Evolutionary conservation across 352 stramenopile genomes (phyloP).

Genomic region (Pythium angustatum): DNA sequence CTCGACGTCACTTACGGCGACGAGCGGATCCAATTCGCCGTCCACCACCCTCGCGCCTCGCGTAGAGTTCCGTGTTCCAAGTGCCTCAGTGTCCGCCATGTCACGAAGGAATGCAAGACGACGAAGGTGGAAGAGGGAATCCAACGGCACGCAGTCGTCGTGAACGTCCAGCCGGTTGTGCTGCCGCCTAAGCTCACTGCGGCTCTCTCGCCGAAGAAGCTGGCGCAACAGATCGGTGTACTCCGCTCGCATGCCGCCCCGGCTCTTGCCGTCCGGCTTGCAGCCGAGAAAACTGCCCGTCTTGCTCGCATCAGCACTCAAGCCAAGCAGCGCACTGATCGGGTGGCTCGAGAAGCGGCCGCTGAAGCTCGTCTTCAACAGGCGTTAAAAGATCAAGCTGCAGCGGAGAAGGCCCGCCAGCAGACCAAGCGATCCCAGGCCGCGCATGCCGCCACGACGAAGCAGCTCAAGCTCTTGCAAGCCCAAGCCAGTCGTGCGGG

Average conservation of each 20-base stretch:
- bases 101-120: conserved; percentile 8
- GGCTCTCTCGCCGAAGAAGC: too few relatives aligned
- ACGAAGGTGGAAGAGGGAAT: not conserved
- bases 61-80: not conserved
- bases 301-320: too few relatives aligned
- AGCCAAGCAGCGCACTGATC: too few relatives aligned
- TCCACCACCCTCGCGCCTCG: conserved; percentile 4
- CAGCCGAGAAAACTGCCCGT: too few relatives aligned
- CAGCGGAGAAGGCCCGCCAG: too few relatives aligned
- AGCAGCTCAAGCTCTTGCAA: not conserved
- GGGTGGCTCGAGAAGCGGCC: too few relatives aligned
- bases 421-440: not conserved
- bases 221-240: too few relatives aligned
- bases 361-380: too few relatives aligned
- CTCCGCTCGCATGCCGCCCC: too few relatives aligned
- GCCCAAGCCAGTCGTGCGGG: not conserved
- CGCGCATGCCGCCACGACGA: not conserved
- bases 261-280: too few relatives aligned
- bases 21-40: not conserved
- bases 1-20: not conserved
- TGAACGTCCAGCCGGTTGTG: not conserved
- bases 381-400: too few relatives aligned
- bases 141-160: not conserved
- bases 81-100: conserved; percentile 7
- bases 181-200: not conserved